Evolutionary conservation across 306 rosid species (phyloP).

Genomic region (Vicia villosa): DNA sequence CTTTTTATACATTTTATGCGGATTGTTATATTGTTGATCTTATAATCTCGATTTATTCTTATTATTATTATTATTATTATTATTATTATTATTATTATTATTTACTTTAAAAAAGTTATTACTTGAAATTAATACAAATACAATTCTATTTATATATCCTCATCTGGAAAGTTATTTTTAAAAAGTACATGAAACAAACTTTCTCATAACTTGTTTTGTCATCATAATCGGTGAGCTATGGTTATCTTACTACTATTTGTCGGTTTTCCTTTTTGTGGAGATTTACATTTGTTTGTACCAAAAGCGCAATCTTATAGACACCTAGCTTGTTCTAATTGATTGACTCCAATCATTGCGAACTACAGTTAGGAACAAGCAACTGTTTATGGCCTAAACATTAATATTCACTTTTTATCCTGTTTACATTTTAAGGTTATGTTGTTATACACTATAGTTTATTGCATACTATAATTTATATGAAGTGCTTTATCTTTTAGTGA

Average conservation of each 20-base stretch:
- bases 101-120: too few relatives aligned
- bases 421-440: not conserved
- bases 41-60: too few relatives aligned
- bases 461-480: not conserved
- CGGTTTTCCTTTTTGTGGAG: constrained; percentile 31
- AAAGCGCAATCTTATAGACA: constrained; percentile 24
- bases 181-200: constrained; percentile 33
- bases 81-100: too few relatives aligned
- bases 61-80: too few relatives aligned
- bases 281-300: constrained; percentile 36
- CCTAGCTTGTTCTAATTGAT: constrained; percentile 27
- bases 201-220: constrained; percentile 15
- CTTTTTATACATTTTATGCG: too few relatives aligned
- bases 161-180: constrained; percentile 30
- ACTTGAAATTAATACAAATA: too few relatives aligned
- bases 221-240: constrained; percentile 31
- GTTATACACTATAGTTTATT: constrained; percentile 2
- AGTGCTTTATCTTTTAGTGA: too few relatives aligned
- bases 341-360: constrained; percentile 16
- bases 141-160: too few relatives aligned
- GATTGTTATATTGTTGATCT: too few relatives aligned
- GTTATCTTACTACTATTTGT: constrained; percentile 33
- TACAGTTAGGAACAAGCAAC: constrained; percentile 28
- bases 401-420: not conserved
- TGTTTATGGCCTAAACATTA: constrained; percentile 13